These are phyloP conservation scores for Ophiosphaerella herpotricha DNA, from an alignment of 2,329 filamentous ascomycete genomes.

Conservation along the genomic window DNA sequence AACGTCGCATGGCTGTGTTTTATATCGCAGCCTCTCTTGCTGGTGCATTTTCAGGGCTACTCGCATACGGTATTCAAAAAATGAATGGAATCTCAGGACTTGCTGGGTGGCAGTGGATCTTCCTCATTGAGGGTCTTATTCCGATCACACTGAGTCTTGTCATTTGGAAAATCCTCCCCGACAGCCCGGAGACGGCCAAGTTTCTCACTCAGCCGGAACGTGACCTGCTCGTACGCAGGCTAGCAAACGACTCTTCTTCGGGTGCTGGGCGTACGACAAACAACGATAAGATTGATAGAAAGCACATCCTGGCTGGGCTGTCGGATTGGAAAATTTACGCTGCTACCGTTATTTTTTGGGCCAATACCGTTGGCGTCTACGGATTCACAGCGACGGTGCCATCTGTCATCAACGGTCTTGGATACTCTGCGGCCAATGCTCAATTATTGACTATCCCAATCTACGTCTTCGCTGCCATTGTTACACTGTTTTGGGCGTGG, in stretches of 20 bases:
- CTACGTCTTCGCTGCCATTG: conserved; percentile 49
- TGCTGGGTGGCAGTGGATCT: conserved; percentile 40
- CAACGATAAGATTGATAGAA: conserved; percentile 54
- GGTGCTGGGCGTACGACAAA: conserved; percentile 53
- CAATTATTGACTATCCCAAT: conserved; percentile 51
- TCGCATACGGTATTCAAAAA: conserved; percentile 39
- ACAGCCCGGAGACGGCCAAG: conserved; percentile 51
- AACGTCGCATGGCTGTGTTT: conserved; percentile 41
- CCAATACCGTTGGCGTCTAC: conserved; percentile 44
- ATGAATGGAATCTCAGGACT: conserved; percentile 30
- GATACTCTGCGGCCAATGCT: conserved; percentile 48
- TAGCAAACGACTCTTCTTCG: conserved; percentile 50
- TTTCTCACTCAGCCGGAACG: conserved; percentile 43
- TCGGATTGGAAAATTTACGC: conserved; percentile 45
- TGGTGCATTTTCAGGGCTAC: conserved; percentile 40
- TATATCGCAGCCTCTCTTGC: conserved; percentile 38
- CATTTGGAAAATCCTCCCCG: conserved; percentile 60
- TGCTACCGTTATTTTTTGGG: conserved; percentile 46
- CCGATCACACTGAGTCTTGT: conserved; percentile 47
- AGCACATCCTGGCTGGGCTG: conserved; percentile 56
- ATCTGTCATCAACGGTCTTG: conserved; percentile 49
- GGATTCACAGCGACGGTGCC: conserved; percentile 46
- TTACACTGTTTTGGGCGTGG: conserved; percentile 51
- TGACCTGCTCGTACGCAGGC: conserved; percentile 36
- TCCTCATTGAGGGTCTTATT: conserved; percentile 33